A percentile compares a stretch with the other conserved stretches of the same genome.
Conservation (phyloP, 176 grass and related monocot genomes). For the Pontederia paniculata region DNA sequence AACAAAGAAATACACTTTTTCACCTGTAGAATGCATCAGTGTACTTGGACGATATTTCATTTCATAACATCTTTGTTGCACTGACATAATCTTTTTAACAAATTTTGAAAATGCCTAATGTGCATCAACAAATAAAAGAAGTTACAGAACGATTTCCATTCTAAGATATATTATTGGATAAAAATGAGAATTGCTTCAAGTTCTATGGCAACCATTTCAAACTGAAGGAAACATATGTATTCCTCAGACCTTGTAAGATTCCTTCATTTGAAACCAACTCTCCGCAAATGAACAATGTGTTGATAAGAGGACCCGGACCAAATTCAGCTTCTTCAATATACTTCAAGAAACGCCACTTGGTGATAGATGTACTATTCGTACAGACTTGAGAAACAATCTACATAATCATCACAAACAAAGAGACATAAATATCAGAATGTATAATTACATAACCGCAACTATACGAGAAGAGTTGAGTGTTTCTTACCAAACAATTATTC, state of each 20-base stretch:
- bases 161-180: too few species aligned
- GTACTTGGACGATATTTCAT: too few species aligned
- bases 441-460: not conserved
- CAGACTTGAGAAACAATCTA: constrained; percentile 44
- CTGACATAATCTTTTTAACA: too few species aligned
- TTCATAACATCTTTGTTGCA: too few species aligned
- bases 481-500: too few species aligned
- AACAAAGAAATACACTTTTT: too few species aligned
- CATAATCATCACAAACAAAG: not conserved
- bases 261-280: constrained; percentile 34
- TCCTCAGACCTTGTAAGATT: constrained; percentile 35
- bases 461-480: too few species aligned
- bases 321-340: constrained; percentile 76
- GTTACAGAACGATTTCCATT: too few species aligned
- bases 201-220: not conserved
- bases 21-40: too few species aligned
- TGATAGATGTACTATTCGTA: constrained; percentile 17
- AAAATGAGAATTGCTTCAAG: too few species aligned
- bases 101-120: too few species aligned
- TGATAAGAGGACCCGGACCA: constrained; percentile 47
- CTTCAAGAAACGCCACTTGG: constrained; percentile 41
- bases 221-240: not conserved
- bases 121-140: too few species aligned
- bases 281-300: constrained; percentile 45
- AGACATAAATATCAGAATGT: not conserved